These are phyloP conservation scores for Ceratobasidium sp. DNA, from an alignment of 1,284 basidiomycete species.

Conservation along the genomic window DNA sequence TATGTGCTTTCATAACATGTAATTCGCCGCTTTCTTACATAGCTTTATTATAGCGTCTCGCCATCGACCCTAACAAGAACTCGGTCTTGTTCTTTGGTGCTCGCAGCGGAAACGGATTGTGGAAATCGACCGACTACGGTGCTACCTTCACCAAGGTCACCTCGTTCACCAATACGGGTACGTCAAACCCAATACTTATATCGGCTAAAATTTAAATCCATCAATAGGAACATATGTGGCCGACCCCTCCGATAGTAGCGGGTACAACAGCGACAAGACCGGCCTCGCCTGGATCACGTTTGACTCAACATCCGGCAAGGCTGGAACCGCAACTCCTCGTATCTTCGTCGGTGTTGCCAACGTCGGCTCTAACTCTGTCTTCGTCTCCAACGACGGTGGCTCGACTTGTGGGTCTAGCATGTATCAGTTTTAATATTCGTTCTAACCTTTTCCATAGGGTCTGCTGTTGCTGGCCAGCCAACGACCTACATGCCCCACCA, in stretches of 20 bases:
- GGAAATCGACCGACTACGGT: conserved; percentile 64
- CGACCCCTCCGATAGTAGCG: conserved; percentile 69
- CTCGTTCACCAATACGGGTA: conserved; percentile 65
- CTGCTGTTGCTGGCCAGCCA: conserved; percentile 70
- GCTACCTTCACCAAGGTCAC: conserved; percentile 48
- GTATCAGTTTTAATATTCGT: no score
- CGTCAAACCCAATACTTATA: conserved; percentile 48
- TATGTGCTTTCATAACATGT: conserved; percentile 44
- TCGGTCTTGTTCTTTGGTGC: conserved; percentile 74
- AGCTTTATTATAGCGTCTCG: conserved; percentile 66
- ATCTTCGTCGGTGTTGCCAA: conserved; percentile 78
- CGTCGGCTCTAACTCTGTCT: conserved; percentile 68
- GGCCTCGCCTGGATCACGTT: conserved; percentile 77
- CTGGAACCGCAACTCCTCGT: conserved; percentile 69
- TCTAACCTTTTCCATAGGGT: conserved; percentile 60
- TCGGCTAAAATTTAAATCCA: neutral
- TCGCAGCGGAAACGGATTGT: conserved; percentile 73
- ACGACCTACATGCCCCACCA: conserved; percentile 74
- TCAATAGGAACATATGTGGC: conserved; percentile 67
- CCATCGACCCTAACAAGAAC: conserved; percentile 73
- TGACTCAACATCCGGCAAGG: conserved; percentile 65
- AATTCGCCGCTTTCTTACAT: neutral
- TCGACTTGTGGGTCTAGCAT: conserved; percentile 69
- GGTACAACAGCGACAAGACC: conserved; percentile 70
- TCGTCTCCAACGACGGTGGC: conserved; percentile 70